Conservation (phyloP, 176 grass and related monocot genomes). For the Phoenix roebelenii region DNA sequence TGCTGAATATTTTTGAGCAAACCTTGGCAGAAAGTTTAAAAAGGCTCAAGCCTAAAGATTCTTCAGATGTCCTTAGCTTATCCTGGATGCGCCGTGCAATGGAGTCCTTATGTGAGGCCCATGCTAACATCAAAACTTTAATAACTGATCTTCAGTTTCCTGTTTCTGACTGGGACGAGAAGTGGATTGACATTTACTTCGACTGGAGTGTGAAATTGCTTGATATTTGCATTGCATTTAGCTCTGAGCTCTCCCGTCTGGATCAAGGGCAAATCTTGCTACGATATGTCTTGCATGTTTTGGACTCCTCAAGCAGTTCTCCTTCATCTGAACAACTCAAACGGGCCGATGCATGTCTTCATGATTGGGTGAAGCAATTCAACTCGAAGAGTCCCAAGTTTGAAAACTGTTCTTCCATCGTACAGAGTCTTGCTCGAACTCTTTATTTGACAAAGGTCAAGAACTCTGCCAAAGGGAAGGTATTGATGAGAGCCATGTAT, state of each 20-base stretch:
- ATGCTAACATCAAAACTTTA: constrained; percentile 40
- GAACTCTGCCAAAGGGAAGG: constrained; percentile 66
- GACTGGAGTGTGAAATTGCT: constrained; percentile 77
- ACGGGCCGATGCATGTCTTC: constrained; percentile 31
- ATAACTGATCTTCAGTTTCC: constrained; percentile 70
- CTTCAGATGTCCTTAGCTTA: constrained; percentile 46
- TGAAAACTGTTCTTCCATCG: constrained; percentile 32
- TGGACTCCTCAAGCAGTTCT: constrained; percentile 14
- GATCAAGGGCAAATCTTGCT: constrained; percentile 78
- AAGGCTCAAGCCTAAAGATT: constrained; percentile 45
- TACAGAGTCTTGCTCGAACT: constrained; percentile 48
- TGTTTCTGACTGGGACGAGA: constrained; percentile 86
- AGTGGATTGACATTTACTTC: constrained; percentile 80
- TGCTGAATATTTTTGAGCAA: constrained; percentile 44
- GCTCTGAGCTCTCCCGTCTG: constrained; percentile 59
- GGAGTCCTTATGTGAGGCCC: constrained; percentile 38
- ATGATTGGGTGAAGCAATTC: constrained; percentile 45
- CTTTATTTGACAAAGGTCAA: constrained; percentile 62
- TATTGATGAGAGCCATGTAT: constrained; percentile 60
- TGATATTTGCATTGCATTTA: constrained; percentile 64
- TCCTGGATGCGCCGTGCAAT: constrained; percentile 56
- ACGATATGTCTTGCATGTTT: constrained; percentile 50
- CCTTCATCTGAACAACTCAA: constrained; percentile 41
- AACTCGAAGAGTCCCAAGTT: constrained; percentile 35
- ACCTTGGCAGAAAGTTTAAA: constrained; percentile 38